Evolutionary conservation across 805 yeast species (phyloP).

Genomic region (Barnettozyma californica): DNA sequence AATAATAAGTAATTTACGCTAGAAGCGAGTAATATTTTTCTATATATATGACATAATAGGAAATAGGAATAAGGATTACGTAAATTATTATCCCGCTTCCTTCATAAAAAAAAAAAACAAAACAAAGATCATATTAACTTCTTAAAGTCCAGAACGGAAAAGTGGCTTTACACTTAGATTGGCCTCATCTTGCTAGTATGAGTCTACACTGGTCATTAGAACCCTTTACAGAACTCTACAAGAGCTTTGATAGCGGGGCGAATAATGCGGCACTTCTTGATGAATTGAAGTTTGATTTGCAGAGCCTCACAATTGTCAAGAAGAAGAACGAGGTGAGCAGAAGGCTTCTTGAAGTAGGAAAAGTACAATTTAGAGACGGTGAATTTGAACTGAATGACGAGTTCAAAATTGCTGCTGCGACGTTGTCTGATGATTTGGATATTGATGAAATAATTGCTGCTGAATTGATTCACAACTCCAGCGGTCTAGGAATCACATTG

Average conservation of each 20-base stretch:
- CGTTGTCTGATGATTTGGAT: constrained; percentile 57
- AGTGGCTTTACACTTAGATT: not conserved
- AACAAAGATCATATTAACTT: not conserved
- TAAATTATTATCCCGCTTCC: not conserved
- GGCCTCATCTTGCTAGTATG: constrained; percentile 9
- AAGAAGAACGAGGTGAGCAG: constrained; percentile 43
- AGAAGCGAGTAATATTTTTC: no score
- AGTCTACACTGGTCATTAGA: constrained; percentile 18
- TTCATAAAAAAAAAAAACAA: not conserved
- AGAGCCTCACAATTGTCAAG: constrained; percentile 36
- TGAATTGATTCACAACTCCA: constrained; percentile 53
- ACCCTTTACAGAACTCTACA: constrained; percentile 17
- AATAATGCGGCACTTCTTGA: constrained; percentile 12
- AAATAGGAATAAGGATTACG: not conserved
- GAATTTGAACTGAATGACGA: constrained; percentile 58
- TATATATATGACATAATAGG: no score
- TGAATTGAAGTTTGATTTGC: constrained; percentile 41
- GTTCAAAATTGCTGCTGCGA: constrained; percentile 55
- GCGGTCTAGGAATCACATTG: constrained; percentile 39
- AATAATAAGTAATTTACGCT: no score
- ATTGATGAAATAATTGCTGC: constrained; percentile 77
- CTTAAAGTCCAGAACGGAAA: not conserved
- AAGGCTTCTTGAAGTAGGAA: constrained; percentile 39
- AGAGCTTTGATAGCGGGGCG: constrained; percentile 14
- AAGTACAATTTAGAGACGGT: constrained; percentile 46